Base-by-base conservation (phyloP, 2,329 filamentous ascomycete genomes). In the Arthroderma sp. region DNA sequence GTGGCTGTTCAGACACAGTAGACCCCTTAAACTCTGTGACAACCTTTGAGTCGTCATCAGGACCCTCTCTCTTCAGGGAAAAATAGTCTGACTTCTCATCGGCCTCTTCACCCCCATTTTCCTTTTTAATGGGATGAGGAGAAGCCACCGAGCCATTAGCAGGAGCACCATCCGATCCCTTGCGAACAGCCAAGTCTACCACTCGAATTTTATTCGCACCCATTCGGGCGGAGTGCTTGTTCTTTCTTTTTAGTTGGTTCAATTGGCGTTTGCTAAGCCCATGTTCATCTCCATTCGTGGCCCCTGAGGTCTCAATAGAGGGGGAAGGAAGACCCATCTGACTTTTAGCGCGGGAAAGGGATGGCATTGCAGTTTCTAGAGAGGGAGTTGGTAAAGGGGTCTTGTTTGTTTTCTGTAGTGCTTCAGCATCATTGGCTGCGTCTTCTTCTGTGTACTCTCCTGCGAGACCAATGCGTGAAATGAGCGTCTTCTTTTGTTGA, bases 1-100 rank as follows among this genome's bases (percentile, higher is more conserved):
- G 78, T 0, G 89, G 86, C 61, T 94, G 91, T 59, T 94, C 85
- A 2, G 84, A 78, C 6, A 85, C 69, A 3, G 80, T 68, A 1
- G 81, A 75, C 3, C 91, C 93, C 61, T 96, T 96, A 70, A 94
- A 96, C 58, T 98, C 91, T 38, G 87, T 85, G 28, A 96, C 83
- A 10, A 98, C 79, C 60, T 95, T 95, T 4, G 80, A 80, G 40
- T 94, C 85, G 59, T 98, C 91, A 49, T 96, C 88, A 3, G 82
- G 74, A 37, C 84, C 81, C 31, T 77, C 70, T 42, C 86, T 78
- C 11, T 95, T 89, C 10, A 95, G 73, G 29, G 79, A 93, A 64
- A 98, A 95, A 62, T 94, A 96, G 55, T 98, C 91, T 54, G 78
- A 70, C 54, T 79, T 78, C 38, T 72, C 69, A 10, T 77, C 78